Base-by-base conservation (phyloP, 495 filamentous ascomycete species). In the Daldinia vernicosa region DNA sequence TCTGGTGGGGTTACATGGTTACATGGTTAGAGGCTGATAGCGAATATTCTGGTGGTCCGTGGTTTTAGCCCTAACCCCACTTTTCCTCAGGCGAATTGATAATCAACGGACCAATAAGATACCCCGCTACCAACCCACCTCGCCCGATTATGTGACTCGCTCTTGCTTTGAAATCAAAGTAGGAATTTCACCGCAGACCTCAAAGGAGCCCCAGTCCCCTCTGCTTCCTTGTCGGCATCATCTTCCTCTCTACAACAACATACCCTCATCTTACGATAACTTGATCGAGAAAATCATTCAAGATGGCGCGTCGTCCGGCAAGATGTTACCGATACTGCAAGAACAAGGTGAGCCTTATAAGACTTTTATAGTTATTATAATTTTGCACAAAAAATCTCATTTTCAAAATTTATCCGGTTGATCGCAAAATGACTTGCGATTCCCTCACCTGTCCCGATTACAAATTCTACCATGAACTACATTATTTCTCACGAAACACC, bases 291-390 rank as follows among this genome's bases (percentile, higher is more conserved):
- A 85, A 89, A 81, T 77, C 86, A 85, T 84, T 90, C 89, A 92
- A 89, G 84, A 99, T 99, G 95, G 95, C 95, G 80, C 92, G 95
- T 82, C 92, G 95, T 88, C 95, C 95, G 77, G 95, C 95, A 75
- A 89, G 96, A 86, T 99, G 95, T 86, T 99, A 99, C 90, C 94
- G 95, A 83, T 99, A 99, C 90, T 99, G 95, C 93, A 98, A 98
- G 93, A 98, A 98, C 91, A 97, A 97, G 95, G 93, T 95, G 82
- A 84, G 90, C 87, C 19, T 39, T 39, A 53, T 45, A 24, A 52
- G 26, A 47, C 3, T 47, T 22, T 19, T 53, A 4, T 12, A 54
- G 63, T 51, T 55, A 45, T 2, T 53, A 63, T 30, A 62, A 61
- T 52, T 51, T 17, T 17, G 39, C 53, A 66, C 28, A 32, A 60